These are phyloP conservation scores for Gossypium arboreum DNA, from an alignment of 345 rosid genomes.

Conservation along the genomic window DNA sequence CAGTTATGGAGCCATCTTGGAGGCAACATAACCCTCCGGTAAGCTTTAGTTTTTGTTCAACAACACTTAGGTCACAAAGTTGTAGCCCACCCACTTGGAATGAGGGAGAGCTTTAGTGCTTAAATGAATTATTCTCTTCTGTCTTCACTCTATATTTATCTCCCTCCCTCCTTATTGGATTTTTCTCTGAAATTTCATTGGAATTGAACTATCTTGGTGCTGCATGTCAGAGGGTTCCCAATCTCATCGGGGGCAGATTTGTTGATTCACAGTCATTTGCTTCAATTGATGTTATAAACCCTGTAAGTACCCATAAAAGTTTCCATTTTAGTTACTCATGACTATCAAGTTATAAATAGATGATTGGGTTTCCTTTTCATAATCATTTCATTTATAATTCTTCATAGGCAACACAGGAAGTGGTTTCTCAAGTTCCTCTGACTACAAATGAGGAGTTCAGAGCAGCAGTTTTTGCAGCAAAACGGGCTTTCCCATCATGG, in stretches of 20 bases:
- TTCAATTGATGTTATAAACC: slow-evolving; percentile 57
- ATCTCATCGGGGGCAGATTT: slow-evolving; percentile 67
- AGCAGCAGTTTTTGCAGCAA: slow-evolving; percentile 65
- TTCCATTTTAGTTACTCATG: slow-evolving; percentile 4
- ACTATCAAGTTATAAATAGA: not conserved
- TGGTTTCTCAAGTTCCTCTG: slow-evolving; percentile 64
- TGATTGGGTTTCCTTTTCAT: slow-evolving; percentile 6
- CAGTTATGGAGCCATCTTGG: slow-evolving; percentile 46
- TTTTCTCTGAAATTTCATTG: slow-evolving; percentile 21
- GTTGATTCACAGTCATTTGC: slow-evolving; percentile 54
- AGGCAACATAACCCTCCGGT: slow-evolving; percentile 48
- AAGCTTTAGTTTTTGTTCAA: slow-evolving; percentile 32
- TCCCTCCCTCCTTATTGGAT: slow-evolving; percentile 1
- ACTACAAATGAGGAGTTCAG: slow-evolving; percentile 62
- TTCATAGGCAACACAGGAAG: slow-evolving; percentile 54
- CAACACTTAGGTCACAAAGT: slow-evolving; percentile 13
- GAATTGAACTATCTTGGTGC: slow-evolving; percentile 12
- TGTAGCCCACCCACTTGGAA: slow-evolving; percentile 16
- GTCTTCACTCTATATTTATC: not conserved
- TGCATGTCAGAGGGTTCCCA: slow-evolving; percentile 55
- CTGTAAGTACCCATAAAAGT: slow-evolving; percentile 42
- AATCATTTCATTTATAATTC: slow-evolving; percentile 10
- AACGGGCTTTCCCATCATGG: slow-evolving; percentile 60
- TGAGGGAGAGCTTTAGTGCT: slow-evolving; percentile 9
- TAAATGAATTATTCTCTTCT: slow-evolving; percentile 2